A percentile compares a stretch with the other conserved stretches of the same genome.
phyloP scores from a whole-genome alignment of 2,329 filamentous ascomycete species.

The Talaromyces atroroseus region DNA sequence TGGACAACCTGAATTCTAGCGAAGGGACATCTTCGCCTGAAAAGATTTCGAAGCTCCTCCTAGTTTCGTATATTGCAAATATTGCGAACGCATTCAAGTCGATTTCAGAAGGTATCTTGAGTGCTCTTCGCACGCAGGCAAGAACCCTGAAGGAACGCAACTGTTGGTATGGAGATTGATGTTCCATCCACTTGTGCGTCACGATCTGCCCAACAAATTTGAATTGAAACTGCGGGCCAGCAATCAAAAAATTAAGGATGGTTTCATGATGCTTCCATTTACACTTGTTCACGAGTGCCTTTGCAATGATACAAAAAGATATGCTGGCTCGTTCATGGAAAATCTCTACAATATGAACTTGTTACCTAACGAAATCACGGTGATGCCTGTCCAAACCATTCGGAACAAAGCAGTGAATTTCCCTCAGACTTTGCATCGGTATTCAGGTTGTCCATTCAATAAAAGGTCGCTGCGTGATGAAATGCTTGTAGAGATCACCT shows the following conservation, averaged over 20 bases:
- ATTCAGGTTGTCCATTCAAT: not conserved
- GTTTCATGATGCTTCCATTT: not conserved
- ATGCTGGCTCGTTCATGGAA: not conserved
- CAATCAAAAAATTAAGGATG: not conserved
- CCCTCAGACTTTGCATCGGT: not conserved
- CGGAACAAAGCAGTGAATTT: slow-evolving; percentile 18
- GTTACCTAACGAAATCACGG: not conserved
- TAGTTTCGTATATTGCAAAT: not conserved
- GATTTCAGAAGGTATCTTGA: not conserved
- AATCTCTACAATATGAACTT: not conserved
- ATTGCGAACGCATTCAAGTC: not conserved
- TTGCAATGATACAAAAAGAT: not conserved
- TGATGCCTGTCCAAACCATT: not conserved
- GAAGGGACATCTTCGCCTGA: too few relatives aligned
- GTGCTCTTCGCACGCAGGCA: not conserved
- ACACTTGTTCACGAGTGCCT: not conserved
- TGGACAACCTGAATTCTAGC: not conserved
- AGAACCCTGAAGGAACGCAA: not conserved
- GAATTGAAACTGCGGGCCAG: not conserved
- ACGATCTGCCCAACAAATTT: not conserved
- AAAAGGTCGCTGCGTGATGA: not conserved
- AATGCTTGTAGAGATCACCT: not conserved
- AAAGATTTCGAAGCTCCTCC: not conserved
- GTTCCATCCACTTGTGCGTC: not conserved
- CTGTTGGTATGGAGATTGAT: not conserved